Percentiles rank a stretch among this genome's conserved stretches.
Evolutionary conservation across 2,329 filamentous ascomycete genomes (phyloP).

Genomic region (Phaeophleospora eucalypticola): DNA sequence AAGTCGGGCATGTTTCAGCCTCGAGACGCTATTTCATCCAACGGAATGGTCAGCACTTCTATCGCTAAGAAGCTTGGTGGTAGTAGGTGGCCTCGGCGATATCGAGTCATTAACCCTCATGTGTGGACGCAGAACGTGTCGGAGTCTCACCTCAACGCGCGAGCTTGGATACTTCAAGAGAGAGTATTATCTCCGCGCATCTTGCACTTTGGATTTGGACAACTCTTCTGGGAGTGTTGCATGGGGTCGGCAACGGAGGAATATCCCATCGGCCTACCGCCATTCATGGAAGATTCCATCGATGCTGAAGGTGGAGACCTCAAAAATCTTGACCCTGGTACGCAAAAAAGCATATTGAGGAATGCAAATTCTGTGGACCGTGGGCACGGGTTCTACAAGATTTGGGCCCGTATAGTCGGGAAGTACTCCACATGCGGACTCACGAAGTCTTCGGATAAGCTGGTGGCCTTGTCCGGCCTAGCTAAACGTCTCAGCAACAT

Average conservation of each 20-base stretch:
- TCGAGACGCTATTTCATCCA: background rate
- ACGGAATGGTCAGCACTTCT: background rate
- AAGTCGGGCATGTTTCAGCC: slow-evolving; percentile 3
- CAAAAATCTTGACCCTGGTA: background rate
- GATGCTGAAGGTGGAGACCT: background rate
- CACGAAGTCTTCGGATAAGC: slow-evolving; percentile 1
- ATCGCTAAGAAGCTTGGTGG: background rate
- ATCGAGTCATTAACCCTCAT: background rate
- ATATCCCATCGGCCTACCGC: background rate
- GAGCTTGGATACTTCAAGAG: slow-evolving; percentile 13
- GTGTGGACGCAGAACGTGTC: background rate
- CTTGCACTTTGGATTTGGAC: slow-evolving; percentile 7
- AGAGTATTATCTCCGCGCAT: slow-evolving; percentile 5
- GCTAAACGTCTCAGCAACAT: background rate
- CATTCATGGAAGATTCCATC: background rate
- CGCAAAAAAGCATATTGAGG: background rate
- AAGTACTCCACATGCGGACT: background rate
- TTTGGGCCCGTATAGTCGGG: background rate
- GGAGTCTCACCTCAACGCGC: background rate
- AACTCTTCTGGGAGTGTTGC: slow-evolving; percentile 9
- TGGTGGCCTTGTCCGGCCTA: background rate
- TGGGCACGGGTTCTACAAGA: background rate
- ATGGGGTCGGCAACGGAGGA: background rate
- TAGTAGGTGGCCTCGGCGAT: background rate
- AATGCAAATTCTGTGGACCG: background rate